Base-by-base conservation (phyloP, 345 rosid species). In the Gossypioides kirkii region DNA sequence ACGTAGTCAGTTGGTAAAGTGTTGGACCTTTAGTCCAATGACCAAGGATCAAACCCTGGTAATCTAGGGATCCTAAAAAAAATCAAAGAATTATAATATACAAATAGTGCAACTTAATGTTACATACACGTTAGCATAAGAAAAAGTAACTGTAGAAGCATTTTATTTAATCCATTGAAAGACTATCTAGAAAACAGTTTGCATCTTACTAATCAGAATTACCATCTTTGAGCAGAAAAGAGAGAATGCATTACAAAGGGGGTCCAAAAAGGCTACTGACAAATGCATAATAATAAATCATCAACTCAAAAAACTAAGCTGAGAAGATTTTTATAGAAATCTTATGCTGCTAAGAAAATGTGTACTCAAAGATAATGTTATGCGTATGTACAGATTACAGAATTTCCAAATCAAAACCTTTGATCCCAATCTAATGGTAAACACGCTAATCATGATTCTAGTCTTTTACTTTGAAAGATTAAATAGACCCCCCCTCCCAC, bases 381-480 rank as follows among this genome's bases (percentile, higher is more conserved):
- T 18, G 69, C 26, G 18, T 63, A 18, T 42, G 16, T 41, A 63
- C 69, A 18, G 49, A 41, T 7, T 41, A 63, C 69, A 41, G 49
- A 41, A 63, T 11, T 17, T 63, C 50, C 69, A 63, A 63, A 41
- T 9, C 26, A 38, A 26, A 61, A 28, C 50, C 49, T 41, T 10
- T 10, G 50, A 63, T 62, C 69, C 43, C 17, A 63, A 13, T 63
- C 69, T 49, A 41, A 41, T 41, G 11, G 14, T 41, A 63, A 63
- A 63, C 8, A 41, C 17, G 20, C 26, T 5, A 41, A 42, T 63
- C 25, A 10, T 18, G 69, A 63, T 18, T 17, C 50, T 41, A 20
- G 69, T 63, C 28, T 41, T 10, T 23, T 63, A 41, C 50, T 63
- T 63, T n/a, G 68, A n/a, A 63, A 41, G 69, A 63, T 38, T 41